Conservation (phyloP, 2,329 filamentous ascomycete species). For the Cladorrhinum sp. region DNA sequence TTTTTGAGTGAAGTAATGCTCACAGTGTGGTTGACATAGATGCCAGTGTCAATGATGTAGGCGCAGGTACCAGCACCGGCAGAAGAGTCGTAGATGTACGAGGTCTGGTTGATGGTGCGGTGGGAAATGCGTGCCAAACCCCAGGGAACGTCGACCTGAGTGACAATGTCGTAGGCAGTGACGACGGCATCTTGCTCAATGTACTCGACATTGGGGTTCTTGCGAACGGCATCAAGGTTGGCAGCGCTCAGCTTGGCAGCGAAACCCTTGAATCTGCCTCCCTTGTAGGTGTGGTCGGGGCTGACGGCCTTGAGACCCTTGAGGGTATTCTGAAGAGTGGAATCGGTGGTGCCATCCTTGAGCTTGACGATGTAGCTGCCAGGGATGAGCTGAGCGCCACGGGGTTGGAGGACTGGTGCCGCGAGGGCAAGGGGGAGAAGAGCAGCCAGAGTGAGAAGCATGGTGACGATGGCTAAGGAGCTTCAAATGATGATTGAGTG, state of each 20-base stretch:
- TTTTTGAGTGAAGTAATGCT: background rate
- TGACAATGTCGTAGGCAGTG: conserved; percentile 24
- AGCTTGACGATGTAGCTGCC: conserved; percentile 45
- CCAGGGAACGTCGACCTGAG: conserved; percentile 29
- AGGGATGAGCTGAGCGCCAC: conserved; percentile 35
- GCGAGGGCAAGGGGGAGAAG: conserved; percentile 37
- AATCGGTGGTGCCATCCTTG: conserved; percentile 35
- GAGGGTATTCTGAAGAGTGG: conserved; percentile 29
- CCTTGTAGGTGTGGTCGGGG: conserved; percentile 28
- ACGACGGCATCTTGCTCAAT: conserved; percentile 33
- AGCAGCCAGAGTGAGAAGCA: conserved; percentile 28
- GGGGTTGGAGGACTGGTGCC: conserved; percentile 33
- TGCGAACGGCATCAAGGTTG: conserved; percentile 25
- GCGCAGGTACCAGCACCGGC: conserved; percentile 31
- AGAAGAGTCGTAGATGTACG: conserved; percentile 30
- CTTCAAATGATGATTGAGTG: background rate
- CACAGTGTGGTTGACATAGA: conserved; percentile 39
- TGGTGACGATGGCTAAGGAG: background rate
- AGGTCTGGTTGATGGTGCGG: conserved; percentile 17
- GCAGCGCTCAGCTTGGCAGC: conserved; percentile 26
- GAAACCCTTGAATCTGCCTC: conserved; percentile 31
- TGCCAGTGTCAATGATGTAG: conserved; percentile 48
- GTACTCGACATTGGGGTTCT: conserved; percentile 31
- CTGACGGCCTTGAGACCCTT: conserved; percentile 13
- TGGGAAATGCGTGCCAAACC: conserved; percentile 31